A percentile compares a stretch with the other conserved stretches of the same genome.
phyloP scores from a whole-genome alignment of 192 early-diverging fungal genomes.

The Chytriomyces sp. region DNA sequence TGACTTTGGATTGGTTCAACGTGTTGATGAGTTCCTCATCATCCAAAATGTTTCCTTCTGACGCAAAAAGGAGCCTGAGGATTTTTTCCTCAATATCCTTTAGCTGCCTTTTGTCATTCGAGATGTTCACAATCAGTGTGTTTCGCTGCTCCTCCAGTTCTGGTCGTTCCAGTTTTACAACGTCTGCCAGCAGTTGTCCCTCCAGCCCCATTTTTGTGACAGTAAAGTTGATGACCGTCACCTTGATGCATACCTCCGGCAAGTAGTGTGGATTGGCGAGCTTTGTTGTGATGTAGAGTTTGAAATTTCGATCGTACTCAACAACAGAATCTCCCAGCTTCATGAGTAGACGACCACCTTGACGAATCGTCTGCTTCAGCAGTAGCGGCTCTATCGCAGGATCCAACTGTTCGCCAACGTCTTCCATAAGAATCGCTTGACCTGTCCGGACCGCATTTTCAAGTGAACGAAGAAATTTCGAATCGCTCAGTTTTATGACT shows the following conservation, averaged over 20 bases:
- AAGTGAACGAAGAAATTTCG: constrained; percentile 63
- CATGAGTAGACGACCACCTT: constrained; percentile 65
- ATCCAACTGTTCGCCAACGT: constrained; percentile 67
- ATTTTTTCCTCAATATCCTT: constrained; percentile 72
- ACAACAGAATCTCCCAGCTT: constrained; percentile 68
- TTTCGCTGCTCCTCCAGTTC: constrained; percentile 69
- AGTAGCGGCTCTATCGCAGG: constrained; percentile 66
- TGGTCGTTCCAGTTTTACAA: constrained; percentile 62
- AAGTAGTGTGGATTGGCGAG: constrained; percentile 68
- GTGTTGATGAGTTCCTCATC: constrained; percentile 70
- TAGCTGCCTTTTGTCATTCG: constrained; percentile 62
- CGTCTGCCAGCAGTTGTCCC: constrained; percentile 65
- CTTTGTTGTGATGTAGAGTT: constrained; percentile 69
- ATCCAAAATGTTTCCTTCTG: constrained; percentile 70
- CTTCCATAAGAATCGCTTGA: constrained; percentile 63
- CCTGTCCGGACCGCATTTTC: constrained; percentile 71
- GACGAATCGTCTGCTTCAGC: constrained; percentile 65
- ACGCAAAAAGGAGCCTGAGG: constrained; percentile 63
- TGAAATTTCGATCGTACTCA: constrained; percentile 70
- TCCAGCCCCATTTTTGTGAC: constrained; percentile 65
- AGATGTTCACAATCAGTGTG: constrained; percentile 63
- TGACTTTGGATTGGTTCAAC: constrained; percentile 69
- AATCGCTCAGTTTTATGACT: constrained; percentile 60
- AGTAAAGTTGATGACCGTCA: constrained; percentile 73
- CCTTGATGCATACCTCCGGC: constrained; percentile 69